phyloP scores from a whole-genome alignment of 1,284 basidiomycete species.

The Pyrrhoderma lamaoense region DNA sequence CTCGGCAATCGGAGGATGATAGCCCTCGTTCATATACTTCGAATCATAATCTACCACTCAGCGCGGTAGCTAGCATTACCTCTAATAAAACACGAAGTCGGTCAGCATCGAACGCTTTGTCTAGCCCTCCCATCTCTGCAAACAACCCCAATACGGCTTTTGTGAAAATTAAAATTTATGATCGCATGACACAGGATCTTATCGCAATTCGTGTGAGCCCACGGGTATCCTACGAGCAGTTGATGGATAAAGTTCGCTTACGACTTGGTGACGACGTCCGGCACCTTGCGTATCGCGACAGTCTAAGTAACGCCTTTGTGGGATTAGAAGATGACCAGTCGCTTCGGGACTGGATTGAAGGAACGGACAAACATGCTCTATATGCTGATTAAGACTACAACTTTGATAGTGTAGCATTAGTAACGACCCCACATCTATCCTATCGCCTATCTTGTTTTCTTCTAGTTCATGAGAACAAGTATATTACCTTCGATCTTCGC shows the following conservation, averaged over 20 bases:
- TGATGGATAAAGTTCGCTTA: constrained; percentile 87
- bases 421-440: background rate
- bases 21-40: constrained; percentile 15
- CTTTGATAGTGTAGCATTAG: background rate
- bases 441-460: background rate
- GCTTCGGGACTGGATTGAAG: constrained; percentile 74
- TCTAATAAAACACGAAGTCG: constrained; percentile 10
- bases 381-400: constrained; percentile 57
- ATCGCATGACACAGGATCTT: constrained; percentile 85
- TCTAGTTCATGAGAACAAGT: background rate
- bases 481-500: background rate
- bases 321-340: constrained; percentile 65
- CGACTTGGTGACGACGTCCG: constrained; percentile 74
- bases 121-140: constrained; percentile 65
- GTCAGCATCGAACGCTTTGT: constrained; percentile 42
- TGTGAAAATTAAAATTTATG: constrained; percentile 97
- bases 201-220: constrained; percentile 98
- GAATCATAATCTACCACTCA: constrained; percentile 28
- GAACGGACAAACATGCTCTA: constrained; percentile 81
- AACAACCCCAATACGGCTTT: constrained; percentile 76
- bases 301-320: constrained; percentile 55
- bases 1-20: constrained; percentile 5
- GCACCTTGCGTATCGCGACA: constrained; percentile 69
- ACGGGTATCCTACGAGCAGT: constrained; percentile 75
- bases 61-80: constrained; percentile 8